Percentiles rank a stretch among this genome's conserved stretches.
Conservation (phyloP, 495 filamentous ascomycete species). For the Staphylotrichum tortipilum region DNA sequence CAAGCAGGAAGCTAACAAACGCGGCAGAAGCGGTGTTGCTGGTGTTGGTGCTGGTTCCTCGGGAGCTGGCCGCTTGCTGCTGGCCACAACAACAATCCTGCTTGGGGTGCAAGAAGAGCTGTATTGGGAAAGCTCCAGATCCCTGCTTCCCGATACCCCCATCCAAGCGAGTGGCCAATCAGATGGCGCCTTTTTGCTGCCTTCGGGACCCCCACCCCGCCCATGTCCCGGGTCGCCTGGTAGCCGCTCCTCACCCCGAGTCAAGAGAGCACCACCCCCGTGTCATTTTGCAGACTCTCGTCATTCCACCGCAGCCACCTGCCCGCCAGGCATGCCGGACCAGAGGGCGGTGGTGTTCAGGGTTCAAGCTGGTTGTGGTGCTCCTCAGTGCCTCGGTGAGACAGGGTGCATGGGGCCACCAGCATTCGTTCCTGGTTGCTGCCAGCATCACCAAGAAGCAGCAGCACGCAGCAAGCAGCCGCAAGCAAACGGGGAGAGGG, state of each 20-base stretch:
- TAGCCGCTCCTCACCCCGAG: conserved; percentile 21
- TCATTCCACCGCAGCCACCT: neutral
- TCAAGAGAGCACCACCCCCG: conserved; percentile 18
- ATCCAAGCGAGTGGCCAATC: conserved; percentile 17
- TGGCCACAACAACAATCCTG: no score
- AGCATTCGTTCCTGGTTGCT: no score
- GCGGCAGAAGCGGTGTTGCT: no score
- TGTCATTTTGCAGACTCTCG: conserved; percentile 7
- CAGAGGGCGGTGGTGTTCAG: neutral
- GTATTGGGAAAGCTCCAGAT: conserved; percentile 13
- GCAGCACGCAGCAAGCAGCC: no score
- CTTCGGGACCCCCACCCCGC: conserved; percentile 17
- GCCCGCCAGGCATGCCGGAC: neutral
- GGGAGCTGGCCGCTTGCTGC: neutral
- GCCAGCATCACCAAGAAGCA: no score
- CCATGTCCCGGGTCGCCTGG: conserved; percentile 7
- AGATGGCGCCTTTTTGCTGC: neutral
- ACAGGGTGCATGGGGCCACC: no score
- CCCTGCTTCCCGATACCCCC: conserved; percentile 18
- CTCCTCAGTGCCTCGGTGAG: no score
- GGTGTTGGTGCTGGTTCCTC: no score
- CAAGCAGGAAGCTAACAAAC: no score
- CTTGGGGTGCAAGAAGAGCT: no score
- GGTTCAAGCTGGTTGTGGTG: neutral
- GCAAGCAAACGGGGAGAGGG: no score